Percentiles rank a stretch among this genome's conserved stretches.
Evolutionary conservation across 2,329 filamentous ascomycete genomes (phyloP).

Genomic region (Verticillium dahliae): DNA sequence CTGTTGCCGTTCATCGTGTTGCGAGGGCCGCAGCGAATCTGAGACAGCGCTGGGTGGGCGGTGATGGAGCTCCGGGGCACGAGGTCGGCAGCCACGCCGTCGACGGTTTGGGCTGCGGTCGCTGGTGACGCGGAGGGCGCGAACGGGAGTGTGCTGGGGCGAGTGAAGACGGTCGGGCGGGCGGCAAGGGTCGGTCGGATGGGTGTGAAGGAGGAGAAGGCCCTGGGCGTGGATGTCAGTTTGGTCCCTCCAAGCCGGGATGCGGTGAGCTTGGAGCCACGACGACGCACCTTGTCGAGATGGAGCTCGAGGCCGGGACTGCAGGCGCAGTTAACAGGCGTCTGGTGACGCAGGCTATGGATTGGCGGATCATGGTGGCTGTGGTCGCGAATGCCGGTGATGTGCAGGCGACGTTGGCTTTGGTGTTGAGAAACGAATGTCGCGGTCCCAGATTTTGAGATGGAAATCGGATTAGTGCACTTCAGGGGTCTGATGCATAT

Average conservation of each 20-base stretch:
- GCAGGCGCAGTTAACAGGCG: background rate
- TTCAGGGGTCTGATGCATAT: background rate
- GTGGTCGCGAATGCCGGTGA: background rate
- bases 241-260: background rate
- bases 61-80: constrained; percentile 40
- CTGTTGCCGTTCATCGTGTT: constrained; percentile 50
- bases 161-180: constrained; percentile 22
- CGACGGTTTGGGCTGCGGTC: constrained; percentile 9
- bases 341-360: constrained; percentile 5
- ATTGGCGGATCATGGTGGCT: constrained; percentile 11
- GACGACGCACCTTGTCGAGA: background rate
- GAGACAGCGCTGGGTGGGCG: constrained; percentile 46
- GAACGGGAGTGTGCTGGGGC: constrained; percentile 21
- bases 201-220: constrained; percentile 41
- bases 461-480: background rate
- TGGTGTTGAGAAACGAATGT: background rate
- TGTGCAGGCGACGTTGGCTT: background rate
- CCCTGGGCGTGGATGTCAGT: constrained; percentile 20
- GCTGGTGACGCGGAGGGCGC: constrained; percentile 18
- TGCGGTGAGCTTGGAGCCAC: too few relatives aligned
- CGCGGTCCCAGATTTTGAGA: background rate
- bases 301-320: background rate
- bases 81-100: constrained; percentile 29
- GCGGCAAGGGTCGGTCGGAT: constrained; percentile 40
- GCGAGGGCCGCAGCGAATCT: constrained; percentile 53